Percentiles rank a stretch among this genome's conserved stretches.
Conservation (phyloP, 2,329 filamentous ascomycete genomes). For the Curvularia lunata region DNA sequence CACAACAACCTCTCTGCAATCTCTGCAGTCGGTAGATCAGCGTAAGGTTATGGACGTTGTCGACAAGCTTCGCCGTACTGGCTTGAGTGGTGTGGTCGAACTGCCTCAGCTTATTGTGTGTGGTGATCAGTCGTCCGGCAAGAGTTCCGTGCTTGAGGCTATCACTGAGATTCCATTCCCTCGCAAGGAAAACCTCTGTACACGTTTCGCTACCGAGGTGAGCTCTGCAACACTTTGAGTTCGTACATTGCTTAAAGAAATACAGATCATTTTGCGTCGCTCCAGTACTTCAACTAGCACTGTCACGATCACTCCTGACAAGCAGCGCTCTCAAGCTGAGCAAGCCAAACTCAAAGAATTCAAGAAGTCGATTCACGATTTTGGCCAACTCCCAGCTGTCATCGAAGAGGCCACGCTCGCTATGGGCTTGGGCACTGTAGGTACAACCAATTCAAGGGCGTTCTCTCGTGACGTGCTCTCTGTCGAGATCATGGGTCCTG, state of each 20-base stretch:
- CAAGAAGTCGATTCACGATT: constrained; percentile 42
- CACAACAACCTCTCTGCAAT: constrained; percentile 46
- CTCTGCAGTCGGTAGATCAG: constrained; percentile 56
- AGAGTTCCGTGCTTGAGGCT: constrained; percentile 70
- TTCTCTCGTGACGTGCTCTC: constrained; percentile 54
- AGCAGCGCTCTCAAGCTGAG: constrained; percentile 34
- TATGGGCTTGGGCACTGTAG: constrained; percentile 54
- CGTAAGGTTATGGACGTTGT: constrained; percentile 60
- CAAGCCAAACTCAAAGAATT: constrained; percentile 48
- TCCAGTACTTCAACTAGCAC: constrained; percentile 25
- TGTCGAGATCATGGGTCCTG: constrained; percentile 53
- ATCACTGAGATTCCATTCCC: constrained; percentile 68
- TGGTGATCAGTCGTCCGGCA: constrained; percentile 65
- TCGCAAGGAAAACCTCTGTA: constrained; percentile 62
- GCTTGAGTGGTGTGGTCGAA: constrained; percentile 47
- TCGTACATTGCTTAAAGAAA: not conserved
- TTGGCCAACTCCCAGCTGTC: constrained; percentile 55
- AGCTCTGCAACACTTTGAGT: not conserved
- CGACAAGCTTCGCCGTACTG: constrained; percentile 59
- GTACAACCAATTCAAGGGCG: constrained; percentile 24
- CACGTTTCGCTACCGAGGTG: constrained; percentile 62
- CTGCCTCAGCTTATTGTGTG: constrained; percentile 38
- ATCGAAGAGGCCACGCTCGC: constrained; percentile 59
- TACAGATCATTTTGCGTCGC: constrained; percentile 44
- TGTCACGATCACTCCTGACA: constrained; percentile 49